Conservation (phyloP, 1,284 basidiomycete genomes). For the Anthracocystis panici-leucophaei region DNA sequence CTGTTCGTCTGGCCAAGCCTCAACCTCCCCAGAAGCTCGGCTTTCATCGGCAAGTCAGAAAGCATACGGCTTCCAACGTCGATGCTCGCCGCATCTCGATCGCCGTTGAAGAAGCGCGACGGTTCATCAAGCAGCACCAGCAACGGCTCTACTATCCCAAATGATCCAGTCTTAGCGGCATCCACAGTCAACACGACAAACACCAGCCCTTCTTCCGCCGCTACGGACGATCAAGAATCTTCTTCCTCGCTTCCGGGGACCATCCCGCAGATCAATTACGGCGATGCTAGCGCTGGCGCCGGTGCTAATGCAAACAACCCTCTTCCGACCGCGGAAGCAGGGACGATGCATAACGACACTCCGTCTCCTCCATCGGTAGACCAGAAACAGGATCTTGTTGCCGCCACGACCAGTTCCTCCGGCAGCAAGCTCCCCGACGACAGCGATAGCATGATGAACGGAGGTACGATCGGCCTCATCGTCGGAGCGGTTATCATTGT, state of each 20-base stretch:
- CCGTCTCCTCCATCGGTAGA: neutral
- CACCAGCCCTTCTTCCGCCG: neutral
- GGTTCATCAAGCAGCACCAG: neutral
- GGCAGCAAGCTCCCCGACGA: neutral
- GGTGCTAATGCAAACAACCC: neutral
- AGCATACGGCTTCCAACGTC: no score
- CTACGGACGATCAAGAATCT: neutral
- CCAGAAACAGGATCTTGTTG: neutral
- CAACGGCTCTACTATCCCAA: neutral
- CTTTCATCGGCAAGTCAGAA: no score
- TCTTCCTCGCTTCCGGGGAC: neutral
- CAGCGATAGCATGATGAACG: neutral
- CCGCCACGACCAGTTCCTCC: neutral
- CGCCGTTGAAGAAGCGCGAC: conserved; percentile 2
- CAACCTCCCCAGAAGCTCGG: neutral
- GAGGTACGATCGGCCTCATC: conserved; percentile 4
- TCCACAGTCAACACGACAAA: neutral
- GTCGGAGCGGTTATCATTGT: neutral
- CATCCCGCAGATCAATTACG: conserved; percentile 7
- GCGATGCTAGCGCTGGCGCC: neutral
- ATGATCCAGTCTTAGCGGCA: no score
- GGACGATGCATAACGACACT: conserved; percentile 24
- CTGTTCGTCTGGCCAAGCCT: conserved; percentile 12
- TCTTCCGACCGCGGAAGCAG: neutral
- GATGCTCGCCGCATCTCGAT: no score